A percentile compares a stretch with the other conserved stretches of the same genome.
Evolutionary conservation across 1,284 basidiomycete genomes (phyloP).

Genomic region (Cryptococcus maquisensis): DNA sequence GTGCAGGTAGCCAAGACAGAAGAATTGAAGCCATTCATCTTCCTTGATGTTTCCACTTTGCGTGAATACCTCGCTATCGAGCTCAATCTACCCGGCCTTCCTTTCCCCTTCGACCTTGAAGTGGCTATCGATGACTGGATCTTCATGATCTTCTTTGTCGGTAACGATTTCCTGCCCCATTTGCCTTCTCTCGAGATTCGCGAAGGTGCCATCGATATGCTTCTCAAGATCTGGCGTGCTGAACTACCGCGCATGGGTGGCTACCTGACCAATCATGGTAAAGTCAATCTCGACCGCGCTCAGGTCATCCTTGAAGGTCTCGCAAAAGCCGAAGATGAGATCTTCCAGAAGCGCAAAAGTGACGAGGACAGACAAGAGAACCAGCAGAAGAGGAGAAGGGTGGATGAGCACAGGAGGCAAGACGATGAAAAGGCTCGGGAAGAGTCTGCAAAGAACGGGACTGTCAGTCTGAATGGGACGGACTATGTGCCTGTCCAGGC

Average conservation of each 20-base stretch:
- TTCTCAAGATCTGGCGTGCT: conserved; percentile 91
- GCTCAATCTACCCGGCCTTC: conserved; percentile 69
- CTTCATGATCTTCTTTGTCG: conserved; percentile 97
- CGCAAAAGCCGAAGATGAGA: conserved; percentile 88
- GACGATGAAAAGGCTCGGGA: conserved; percentile 39
- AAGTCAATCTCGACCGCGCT: conserved; percentile 76
- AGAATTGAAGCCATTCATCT: conserved; percentile 97
- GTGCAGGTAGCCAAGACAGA: conserved; percentile 61
- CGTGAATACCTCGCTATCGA: conserved; percentile 98
- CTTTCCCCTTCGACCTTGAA: conserved; percentile 92
- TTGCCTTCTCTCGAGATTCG: conserved; percentile 96
- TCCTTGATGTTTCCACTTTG: conserved; percentile 90
- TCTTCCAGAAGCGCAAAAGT: conserved; percentile 88
- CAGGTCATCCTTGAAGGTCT: conserved; percentile 95
- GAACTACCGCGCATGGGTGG: conserved; percentile 93
- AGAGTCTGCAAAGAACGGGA: conserved; percentile 16
- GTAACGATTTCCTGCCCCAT: conserved; percentile 99
- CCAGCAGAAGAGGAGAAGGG: conserved; percentile 77
- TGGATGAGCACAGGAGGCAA: conserved; percentile 62
- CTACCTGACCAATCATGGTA: conserved; percentile 91
- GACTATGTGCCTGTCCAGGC: conserved; percentile 47
- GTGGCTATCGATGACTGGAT: conserved; percentile 99
- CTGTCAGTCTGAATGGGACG: conserved; percentile 48
- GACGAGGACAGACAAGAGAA: conserved; percentile 90
- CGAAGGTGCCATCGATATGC: conserved; percentile 96